phyloP scores from a whole-genome alignment of 2,329 filamentous ascomycete species.

The Camillea tinctor region DNA sequence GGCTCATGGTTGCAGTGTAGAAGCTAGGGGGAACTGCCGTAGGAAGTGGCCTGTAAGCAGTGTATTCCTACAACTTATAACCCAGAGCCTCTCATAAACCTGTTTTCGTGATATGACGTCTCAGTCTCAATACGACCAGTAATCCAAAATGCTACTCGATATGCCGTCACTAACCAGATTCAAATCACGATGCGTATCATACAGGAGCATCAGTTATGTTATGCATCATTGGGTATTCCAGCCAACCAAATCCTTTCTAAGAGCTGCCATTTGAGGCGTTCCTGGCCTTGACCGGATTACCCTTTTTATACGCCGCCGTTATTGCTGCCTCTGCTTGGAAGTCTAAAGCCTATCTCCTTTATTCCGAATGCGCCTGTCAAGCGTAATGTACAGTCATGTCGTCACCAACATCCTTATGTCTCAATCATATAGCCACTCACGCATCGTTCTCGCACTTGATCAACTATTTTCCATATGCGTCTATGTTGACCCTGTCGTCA shows the following conservation, averaged over 20 bases:
- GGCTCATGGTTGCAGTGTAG: not conserved
- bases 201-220: not conserved
- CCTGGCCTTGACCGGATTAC: not conserved
- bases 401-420: not conserved
- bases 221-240: not conserved
- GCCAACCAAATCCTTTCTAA: not conserved
- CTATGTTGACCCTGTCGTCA: slow-evolving; percentile 4
- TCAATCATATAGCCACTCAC: not conserved
- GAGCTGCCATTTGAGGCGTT: not conserved
- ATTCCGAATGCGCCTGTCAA: not conserved
- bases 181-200: not conserved
- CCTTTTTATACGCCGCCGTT: not conserved
- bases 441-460: slow-evolving; percentile 10
- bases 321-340: not conserved
- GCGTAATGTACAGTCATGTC: not conserved
- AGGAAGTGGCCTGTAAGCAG: not conserved
- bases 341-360: not conserved
- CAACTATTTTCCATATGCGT: slow-evolving; percentile 11
- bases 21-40: not conserved
- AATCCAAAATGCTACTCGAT: not conserved
- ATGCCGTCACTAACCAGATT: not conserved
- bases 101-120: not conserved
- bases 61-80: not conserved
- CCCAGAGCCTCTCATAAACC: not conserved
- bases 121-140: not conserved